Percentiles rank a stretch among this genome's conserved stretches.
Conservation (phyloP, 208 protist genomes). For the Leishmania tarentolae region DNA sequence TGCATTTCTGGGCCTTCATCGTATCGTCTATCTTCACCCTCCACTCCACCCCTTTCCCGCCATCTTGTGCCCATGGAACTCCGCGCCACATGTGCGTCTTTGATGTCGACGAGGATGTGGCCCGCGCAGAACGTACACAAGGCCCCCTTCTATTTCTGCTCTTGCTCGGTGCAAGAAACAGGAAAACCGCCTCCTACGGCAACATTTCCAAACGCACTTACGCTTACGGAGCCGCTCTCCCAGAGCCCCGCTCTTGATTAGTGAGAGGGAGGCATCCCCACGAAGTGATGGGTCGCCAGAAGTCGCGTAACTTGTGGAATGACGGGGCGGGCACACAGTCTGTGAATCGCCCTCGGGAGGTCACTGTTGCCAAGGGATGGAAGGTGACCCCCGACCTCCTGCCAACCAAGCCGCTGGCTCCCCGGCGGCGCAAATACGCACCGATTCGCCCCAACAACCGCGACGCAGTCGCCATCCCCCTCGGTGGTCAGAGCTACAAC, state of each 20-base stretch:
- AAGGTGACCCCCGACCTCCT: slow-evolving; percentile 63
- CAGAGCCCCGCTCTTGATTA: background rate
- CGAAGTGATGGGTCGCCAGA: slow-evolving; percentile 16
- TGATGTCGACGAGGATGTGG: background rate
- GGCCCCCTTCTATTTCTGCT: background rate
- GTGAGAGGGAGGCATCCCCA: background rate
- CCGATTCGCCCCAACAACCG: slow-evolving; percentile 82
- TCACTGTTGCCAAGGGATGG: slow-evolving; percentile 59
- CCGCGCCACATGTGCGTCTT: background rate
- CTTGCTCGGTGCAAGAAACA: background rate
- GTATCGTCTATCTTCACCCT: background rate
- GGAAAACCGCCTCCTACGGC: background rate
- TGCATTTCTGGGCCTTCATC: background rate
- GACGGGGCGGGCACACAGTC: slow-evolving; percentile 43
- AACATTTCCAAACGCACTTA: background rate
- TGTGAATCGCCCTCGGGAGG: slow-evolving; percentile 53
- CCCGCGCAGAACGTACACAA: background rate
- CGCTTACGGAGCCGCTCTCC: background rate
- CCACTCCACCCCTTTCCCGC: background rate
- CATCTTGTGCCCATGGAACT: background rate
- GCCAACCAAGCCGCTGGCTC: slow-evolving; percentile 53
- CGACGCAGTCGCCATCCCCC: slow-evolving; percentile 67
- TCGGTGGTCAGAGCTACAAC: slow-evolving; percentile 89
- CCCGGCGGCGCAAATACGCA: slow-evolving; percentile 79
- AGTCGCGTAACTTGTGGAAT: slow-evolving; percentile 72